Evolutionary conservation across 768 basidiomycete species (phyloP), one percentile per base, ranked within the genome.

Genomic region (Chalciporus chontae): DNA sequence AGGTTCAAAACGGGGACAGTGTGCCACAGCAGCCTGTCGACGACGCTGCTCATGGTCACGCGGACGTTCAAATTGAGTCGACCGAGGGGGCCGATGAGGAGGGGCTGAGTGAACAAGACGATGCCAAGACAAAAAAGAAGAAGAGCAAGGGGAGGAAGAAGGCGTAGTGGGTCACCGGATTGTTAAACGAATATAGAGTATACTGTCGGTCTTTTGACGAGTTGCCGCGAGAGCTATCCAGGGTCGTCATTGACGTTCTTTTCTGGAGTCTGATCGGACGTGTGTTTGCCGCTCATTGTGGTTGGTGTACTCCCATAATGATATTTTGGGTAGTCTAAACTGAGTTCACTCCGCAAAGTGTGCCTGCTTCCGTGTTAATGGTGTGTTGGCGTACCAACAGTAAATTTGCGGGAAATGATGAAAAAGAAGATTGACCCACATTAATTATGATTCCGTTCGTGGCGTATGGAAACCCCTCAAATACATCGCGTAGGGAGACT

Each of bases 121-220:
- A 42, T 13, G 39, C 19, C 19, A 48, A 40, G 43, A 21, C 39
- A n/a, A 65, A 43, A 47, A 64, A 53, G 48, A 59, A 54, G 43
- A 65, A 54, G 55, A 48, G 19, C 15, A 56, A 42, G 19, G 62
- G 62, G 27, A 55, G 32, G 48, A 65, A 53, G 45, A 57, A 51
- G 45, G 50, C n/a, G 10, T 54, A 37, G 53, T 13, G 15, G 24
- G 27, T 40, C 13, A 31, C 14, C 8, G 15, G 8, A 41, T 15
- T 15, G 26, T 41, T n/a, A 41, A n/a, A 23, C 26, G 27, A 34
- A 18, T 17, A 11, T 40, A 39, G 26, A 39, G 18, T 41, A 40
- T 42, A 42, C 17, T 0, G 19, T 3, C 40, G 57, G 50, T n/a
- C 6, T 48, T 32, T 43, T 42, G 31, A 48, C 36, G 34, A 40